Percentiles rank a stretch among this genome's conserved stretches.
Conservation (phyloP, 1,139 yeast genomes). For the Geotrichum klebahnii region DNA sequence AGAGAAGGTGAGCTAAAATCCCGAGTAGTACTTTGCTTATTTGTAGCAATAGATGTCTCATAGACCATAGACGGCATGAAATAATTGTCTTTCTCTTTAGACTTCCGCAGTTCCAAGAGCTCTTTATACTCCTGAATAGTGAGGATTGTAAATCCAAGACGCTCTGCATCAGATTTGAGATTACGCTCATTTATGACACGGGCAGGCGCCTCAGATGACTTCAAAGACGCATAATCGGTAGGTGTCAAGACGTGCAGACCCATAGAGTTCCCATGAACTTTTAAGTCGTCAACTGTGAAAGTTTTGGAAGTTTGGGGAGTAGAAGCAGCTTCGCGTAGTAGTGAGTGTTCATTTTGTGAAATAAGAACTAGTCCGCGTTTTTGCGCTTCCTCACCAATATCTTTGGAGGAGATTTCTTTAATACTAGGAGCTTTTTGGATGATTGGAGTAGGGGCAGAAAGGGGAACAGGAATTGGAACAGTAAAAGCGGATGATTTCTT, state of each 20-base stretch:
- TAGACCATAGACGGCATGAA: too few species aligned
- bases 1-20: slow-evolving; percentile 30
- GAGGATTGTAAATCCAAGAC: slow-evolving; percentile 33
- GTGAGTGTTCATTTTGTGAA: slow-evolving; percentile 17
- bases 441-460: slow-evolving; percentile 10
- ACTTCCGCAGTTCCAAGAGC: slow-evolving; percentile 7
- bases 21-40: neutral
- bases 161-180: slow-evolving; percentile 20
- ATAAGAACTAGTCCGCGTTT: slow-evolving; percentile 19
- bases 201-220: slow-evolving; percentile 1
- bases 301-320: slow-evolving; percentile 2
- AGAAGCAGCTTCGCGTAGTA: slow-evolving; percentile 12
- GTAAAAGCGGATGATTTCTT: slow-evolving; percentile 1
- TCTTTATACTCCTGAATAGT: slow-evolving; percentile 29
- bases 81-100: neutral
- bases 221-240: slow-evolving; percentile 25
- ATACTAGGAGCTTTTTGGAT: neutral
- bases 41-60: neutral
- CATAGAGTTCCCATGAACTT: slow-evolving; percentile 26
- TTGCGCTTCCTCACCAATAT: slow-evolving; percentile 14
- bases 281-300: slow-evolving; percentile 30
- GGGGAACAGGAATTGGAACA: slow-evolving; percentile 3
- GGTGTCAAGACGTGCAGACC: slow-evolving; percentile 19
- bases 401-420: slow-evolving; percentile 12
- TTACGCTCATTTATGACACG: slow-evolving; percentile 11